Percentiles rank a stretch among this genome's conserved stretches.
These are phyloP conservation scores for Phellinidium pouzarii DNA, from an alignment of 1,284 basidiomycete species.

Conservation along the genomic window DNA sequence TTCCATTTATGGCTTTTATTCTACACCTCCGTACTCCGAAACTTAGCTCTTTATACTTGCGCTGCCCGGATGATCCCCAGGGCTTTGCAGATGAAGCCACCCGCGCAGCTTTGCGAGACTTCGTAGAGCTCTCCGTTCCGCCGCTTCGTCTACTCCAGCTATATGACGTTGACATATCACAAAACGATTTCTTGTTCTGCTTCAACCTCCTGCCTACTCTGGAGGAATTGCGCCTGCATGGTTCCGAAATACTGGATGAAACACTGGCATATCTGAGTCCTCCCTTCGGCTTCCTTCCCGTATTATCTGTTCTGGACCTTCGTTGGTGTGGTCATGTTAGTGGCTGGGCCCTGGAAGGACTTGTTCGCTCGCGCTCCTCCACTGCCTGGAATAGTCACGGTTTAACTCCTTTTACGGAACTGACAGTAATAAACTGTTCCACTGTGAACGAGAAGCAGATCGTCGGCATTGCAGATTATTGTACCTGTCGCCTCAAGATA, in stretches of 20 bases:
- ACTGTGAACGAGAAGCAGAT: conserved; percentile 52
- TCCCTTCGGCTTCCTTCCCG: conserved; percentile 40
- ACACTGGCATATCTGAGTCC: conserved; percentile 37
- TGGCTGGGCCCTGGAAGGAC: conserved; percentile 43
- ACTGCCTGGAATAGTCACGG: conserved; percentile 16
- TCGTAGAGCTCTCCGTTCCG: conserved; percentile 36
- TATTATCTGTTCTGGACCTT: conserved; percentile 43
- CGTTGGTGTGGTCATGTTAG: conserved; percentile 55
- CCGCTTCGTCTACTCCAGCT: conserved; percentile 46
- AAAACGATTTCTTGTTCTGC: conserved; percentile 35
- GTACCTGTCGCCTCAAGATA: conserved; percentile 44
- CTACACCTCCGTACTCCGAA: conserved; percentile 36
- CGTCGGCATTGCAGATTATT: conserved; percentile 40
- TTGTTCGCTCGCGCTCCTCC: conserved; percentile 36
- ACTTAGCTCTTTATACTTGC: conserved; percentile 41
- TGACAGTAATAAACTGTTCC: conserved; percentile 55
- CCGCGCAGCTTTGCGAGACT: conserved; percentile 33
- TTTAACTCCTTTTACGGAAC: conserved; percentile 31
- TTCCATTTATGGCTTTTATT: conserved; percentile 11
- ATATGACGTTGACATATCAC: conserved; percentile 46
- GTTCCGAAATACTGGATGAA: conserved; percentile 51
- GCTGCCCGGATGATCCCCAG: conserved; percentile 33
- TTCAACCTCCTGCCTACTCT: conserved; percentile 36
- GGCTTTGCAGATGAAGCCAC: conserved; percentile 35
- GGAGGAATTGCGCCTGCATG: conserved; percentile 48